Evolutionary conservation across 192 early-diverging fungal species (phyloP), one percentile per base, ranked within the genome.

Genomic region (Coemansia sp.): DNA sequence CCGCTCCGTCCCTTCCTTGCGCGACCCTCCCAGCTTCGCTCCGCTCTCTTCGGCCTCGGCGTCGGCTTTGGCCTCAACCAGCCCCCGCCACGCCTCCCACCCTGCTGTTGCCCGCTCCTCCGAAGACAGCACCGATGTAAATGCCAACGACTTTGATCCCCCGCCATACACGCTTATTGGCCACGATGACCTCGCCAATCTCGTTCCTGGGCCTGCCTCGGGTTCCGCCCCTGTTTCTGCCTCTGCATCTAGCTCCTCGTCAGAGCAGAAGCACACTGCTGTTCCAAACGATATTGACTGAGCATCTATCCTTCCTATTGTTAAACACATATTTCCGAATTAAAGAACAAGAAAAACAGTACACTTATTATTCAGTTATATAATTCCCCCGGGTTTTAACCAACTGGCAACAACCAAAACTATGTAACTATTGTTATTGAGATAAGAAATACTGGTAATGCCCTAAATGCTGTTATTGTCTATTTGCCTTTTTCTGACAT

Each of bases 111-210:
- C 48, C 13, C 16, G 25, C 42, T 62, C 42, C 4, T 14, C 60
- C 60, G 25, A 25, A 25, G 25, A 25, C 25, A 25, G 25, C 25
- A 25, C 25, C 2, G 10, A 25, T 19, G 53, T 32, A 11, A 38
- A 57, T 57, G 42, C 22, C 8, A 7, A 39, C 0, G 45, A 63
- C 7, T 22, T 60, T 41, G 74, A 67, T 17, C 74, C 74, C 4
- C 74, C 74, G 9, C 74, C 74, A 41, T 76, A 76, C 45, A 71
- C 74, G 16, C 74, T 65, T 4, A 22, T 76, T 17, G 68, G 63
- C 45, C 22, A 69, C 14, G 38, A 54, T 0, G 65, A 64, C 19
- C 16, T n/a, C 22, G 11, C 55, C 5, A 38, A 57, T 57, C n/a
- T 38, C 55, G 39, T 22, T 38, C 22, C 55, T 57, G 43, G 9